A percentile compares a stretch with the other conserved stretches of the same genome.
These are phyloP conservation scores for Cryptosporidium parvum DNA, from an alignment of 169 alveolate species.

Conservation along the genomic window DNA sequence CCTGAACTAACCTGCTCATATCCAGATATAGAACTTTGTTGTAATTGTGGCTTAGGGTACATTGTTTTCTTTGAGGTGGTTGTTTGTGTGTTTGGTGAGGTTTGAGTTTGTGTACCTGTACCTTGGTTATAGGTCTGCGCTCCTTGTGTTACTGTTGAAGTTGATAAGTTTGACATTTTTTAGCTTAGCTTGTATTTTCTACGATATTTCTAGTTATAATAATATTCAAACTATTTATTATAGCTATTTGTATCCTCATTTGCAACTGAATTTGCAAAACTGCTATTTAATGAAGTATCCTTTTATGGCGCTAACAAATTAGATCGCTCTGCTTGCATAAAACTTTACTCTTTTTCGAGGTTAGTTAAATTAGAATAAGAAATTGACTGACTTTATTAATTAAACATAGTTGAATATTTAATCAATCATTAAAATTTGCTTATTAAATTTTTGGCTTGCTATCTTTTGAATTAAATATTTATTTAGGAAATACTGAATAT, in stretches of 20 bases:
- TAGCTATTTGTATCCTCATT: neutral
- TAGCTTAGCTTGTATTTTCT: neutral
- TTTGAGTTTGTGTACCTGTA: slow-evolving; percentile 5
- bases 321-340: slow-evolving; percentile 22
- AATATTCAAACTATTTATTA: neutral
- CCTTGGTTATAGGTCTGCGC: slow-evolving; percentile 7
- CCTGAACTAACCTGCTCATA: slow-evolving; percentile 41
- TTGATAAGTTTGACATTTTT: slow-evolving; percentile 5
- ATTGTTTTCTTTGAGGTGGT: slow-evolving; percentile 17
- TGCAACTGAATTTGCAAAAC: neutral
- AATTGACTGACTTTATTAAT: neutral
- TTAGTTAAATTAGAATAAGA: neutral
- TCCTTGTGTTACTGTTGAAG: neutral
- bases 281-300: slow-evolving; percentile 4
- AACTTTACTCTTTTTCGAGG: slow-evolving; percentile 28
- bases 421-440: neutral
- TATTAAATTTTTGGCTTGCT: no score
- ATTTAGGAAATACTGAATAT: no score
- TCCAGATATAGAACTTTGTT: slow-evolving; percentile 15
- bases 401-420: neutral
- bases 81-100: slow-evolving; percentile 9
- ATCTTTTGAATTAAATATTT: no score
- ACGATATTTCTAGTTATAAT: neutral
- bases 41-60: slow-evolving; percentile 15
- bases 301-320: slow-evolving; percentile 1